These are phyloP conservation scores for Boletales sp. DNA, from an alignment of 768 basidiomycete genomes.

Conservation along the genomic window DNA sequence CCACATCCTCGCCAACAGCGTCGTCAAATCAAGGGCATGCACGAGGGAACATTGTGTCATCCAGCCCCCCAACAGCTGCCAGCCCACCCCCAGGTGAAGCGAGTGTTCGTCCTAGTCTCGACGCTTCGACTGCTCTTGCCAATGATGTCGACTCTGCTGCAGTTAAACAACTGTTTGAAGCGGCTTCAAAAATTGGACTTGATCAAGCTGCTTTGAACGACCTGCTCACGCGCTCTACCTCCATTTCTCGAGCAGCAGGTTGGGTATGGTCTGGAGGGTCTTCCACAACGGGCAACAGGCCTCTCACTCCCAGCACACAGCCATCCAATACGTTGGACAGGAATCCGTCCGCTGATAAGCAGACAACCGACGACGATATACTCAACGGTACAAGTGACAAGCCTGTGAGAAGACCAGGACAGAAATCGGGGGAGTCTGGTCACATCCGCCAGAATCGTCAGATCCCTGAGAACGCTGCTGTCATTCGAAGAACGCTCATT, in stretches of 20 bases:
- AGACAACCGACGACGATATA: constrained; percentile 28
- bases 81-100: constrained; percentile 12
- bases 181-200: constrained; percentile 70
- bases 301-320: constrained; percentile 24
- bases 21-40: constrained; percentile 29
- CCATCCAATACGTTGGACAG: constrained; percentile 9
- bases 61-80: constrained; percentile 13
- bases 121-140: constrained; percentile 20
- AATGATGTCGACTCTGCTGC: constrained; percentile 45
- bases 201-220: constrained; percentile 70
- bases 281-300: constrained; percentile 4
- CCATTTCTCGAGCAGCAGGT: constrained; percentile 53
- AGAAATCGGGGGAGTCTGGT: constrained; percentile 21
- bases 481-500: constrained; percentile 78
- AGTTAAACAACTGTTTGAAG: constrained; percentile 70
- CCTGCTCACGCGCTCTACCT: constrained; percentile 66
- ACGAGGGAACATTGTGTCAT: constrained; percentile 30
- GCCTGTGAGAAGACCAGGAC: constrained; percentile 28
- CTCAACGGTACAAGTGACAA: constrained; percentile 25
- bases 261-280: constrained; percentile 34
- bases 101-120: constrained; percentile 20
- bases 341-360: constrained; percentile 21
- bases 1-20: constrained; percentile 34
- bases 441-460: constrained; percentile 31
- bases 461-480: constrained; percentile 38